Conservation (phyloP, 176 grass and related monocot genomes). For the Tillandsia leiboldiana region DNA sequence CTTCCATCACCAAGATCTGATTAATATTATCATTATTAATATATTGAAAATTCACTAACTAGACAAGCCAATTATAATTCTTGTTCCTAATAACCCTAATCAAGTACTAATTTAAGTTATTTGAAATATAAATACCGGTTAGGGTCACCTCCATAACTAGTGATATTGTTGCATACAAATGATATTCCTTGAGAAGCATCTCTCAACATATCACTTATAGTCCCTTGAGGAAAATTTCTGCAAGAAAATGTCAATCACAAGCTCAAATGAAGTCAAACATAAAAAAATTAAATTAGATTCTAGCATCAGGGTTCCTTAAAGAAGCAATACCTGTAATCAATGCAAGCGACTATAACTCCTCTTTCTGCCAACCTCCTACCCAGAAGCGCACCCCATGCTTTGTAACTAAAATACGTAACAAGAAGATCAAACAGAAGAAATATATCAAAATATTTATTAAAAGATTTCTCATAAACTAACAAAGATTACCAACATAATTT, state of each 20-base stretch:
- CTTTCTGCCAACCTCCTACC: conserved; percentile 83
- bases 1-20: too few species aligned
- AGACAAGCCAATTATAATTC: neutral
- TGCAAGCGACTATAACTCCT: conserved; percentile 97
- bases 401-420: conserved; percentile 56
- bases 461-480: neutral
- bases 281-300: neutral
- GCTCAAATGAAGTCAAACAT: neutral
- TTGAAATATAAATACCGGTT: conserved; percentile 41
- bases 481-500: conserved; percentile 10
- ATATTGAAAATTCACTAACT: too few species aligned
- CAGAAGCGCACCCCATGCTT: conserved; percentile 93
- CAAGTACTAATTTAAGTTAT: conserved; percentile 9
- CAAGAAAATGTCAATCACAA: neutral
- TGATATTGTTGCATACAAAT: conserved; percentile 85
- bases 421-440: conserved; percentile 2
- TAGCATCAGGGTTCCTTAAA: conserved; percentile 1
- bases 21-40: too few species aligned
- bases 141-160: conserved; percentile 82
- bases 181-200: conserved; percentile 95
- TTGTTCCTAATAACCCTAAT: neutral
- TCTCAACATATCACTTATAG: conserved; percentile 84
- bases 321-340: conserved; percentile 78
- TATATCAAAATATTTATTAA: neutral
- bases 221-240: conserved; percentile 99